Base-by-base conservation (phyloP, 1,284 basidiomycete genomes). In the Rhodotorula sp. region DNA sequence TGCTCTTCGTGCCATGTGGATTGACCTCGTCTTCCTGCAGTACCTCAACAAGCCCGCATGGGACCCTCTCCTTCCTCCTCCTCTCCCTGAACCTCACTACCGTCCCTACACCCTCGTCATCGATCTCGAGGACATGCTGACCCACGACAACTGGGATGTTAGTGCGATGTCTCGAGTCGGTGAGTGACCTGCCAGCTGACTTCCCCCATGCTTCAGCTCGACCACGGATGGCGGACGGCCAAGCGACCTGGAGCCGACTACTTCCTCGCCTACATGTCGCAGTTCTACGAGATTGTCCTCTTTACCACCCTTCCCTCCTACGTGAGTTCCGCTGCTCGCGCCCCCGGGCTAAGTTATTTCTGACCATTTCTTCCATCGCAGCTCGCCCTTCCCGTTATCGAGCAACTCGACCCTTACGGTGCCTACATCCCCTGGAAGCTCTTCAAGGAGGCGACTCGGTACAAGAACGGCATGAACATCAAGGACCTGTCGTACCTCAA, bases 261-360 rank as follows among this genome's bases (percentile, higher is more conserved):
- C 82, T 99, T 98, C 86, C 84, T 99, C 60, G 94, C 87, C 46
- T 98, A 99, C 81, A 85, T 99, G 54, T 93, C 92, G 0, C 94
- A 97, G 78, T 98, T 97, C 82, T 99, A 93, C 81, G 95, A 99
- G 83, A 88, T 99, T 71, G 94, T 99, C 30, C 84, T 99, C 65
- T 99, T 98, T 83, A 97, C 94, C 20, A 86, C 88, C 15, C 93
- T 97, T 82, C 88, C 92, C 63, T 85, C 87, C 76, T 98, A 95
- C 81, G 93, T 94, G 76, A 67, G 90, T 85, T 34, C 54, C 53
- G 36, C 51, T 8, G 44, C n/a, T 54, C 4, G 32, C 27, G 17
- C 36, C 22, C 19, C 46, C 46, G 46, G 44, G 55, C 52, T 55
- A 15, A n/a, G n/a, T n/a, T n/a, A n/a, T n/a, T n/a, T n/a, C n/a